These are phyloP conservation scores for Lactarius trivialis DNA, from an alignment of 768 basidiomycete genomes.

Conservation along the genomic window DNA sequence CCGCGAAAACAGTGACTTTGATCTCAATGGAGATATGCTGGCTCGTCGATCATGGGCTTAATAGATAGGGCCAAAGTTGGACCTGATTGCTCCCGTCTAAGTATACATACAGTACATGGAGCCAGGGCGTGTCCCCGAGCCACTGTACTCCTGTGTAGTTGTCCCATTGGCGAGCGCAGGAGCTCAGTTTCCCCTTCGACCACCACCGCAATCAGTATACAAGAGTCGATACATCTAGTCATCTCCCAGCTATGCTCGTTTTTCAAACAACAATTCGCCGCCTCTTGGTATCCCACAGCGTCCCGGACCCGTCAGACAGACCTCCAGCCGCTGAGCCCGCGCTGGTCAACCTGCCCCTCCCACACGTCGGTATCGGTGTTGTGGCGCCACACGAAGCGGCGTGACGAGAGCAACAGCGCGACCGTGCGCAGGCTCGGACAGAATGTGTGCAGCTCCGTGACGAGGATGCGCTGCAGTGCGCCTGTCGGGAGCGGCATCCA, in stretches of 20 bases:
- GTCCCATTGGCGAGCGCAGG: not conserved
- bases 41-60: not conserved
- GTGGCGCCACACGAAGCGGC: conserved; percentile 26
- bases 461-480: conserved; percentile 32
- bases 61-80: not conserved
- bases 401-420: conserved; percentile 30
- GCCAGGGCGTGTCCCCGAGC: too few species aligned
- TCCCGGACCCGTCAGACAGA: not conserved
- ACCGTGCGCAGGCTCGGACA: conserved; percentile 32
- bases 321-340: conserved; percentile 1
- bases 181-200: not conserved
- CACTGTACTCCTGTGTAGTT: not conserved
- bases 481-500: conserved; percentile 33
- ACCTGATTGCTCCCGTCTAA: not conserved
- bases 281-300: not conserved
- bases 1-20: not conserved
- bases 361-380: conserved; percentile 21
- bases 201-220: not conserved
- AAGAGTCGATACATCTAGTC: not conserved
- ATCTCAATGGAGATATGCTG: not conserved
- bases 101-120: too few species aligned
- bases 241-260: not conserved
- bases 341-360: conserved; percentile 12
- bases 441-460: conserved; percentile 36
- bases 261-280: not conserved